These are phyloP conservation scores for Cercospora sp. DNA, from an alignment of 2,329 filamentous ascomycete genomes.

Conservation along the genomic window DNA sequence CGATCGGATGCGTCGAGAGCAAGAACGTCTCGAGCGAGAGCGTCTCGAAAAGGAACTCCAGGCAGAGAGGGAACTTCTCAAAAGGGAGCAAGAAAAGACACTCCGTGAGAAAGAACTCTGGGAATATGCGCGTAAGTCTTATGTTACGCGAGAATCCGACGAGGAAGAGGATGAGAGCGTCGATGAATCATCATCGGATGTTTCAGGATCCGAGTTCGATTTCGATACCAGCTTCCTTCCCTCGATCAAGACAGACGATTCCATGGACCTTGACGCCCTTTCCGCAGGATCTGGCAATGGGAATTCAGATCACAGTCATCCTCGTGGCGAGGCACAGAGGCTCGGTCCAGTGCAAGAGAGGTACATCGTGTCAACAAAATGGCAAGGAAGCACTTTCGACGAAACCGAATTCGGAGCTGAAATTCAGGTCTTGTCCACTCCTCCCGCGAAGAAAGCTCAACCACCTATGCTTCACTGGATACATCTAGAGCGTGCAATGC, in stretches of 20 bases:
- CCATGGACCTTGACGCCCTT: neutral
- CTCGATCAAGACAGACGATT: neutral
- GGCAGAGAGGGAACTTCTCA: neutral
- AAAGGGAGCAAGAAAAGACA: neutral
- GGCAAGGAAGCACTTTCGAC: slow-evolving; percentile 16
- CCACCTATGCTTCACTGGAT: slow-evolving; percentile 15
- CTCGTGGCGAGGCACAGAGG: neutral
- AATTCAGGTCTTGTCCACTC: slow-evolving; percentile 6
- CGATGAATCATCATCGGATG: neutral
- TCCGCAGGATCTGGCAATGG: neutral
- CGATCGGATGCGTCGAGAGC: neutral
- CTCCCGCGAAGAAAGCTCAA: neutral
- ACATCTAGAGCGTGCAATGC: slow-evolving; percentile 18
- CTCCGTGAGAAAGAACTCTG: neutral
- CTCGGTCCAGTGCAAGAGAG: neutral
- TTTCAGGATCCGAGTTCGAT: neutral
- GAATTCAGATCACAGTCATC: neutral
- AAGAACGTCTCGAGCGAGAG: neutral
- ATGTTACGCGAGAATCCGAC: neutral
- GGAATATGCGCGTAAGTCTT: neutral
- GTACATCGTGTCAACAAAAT: slow-evolving; percentile 7
- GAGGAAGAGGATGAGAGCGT: neutral
- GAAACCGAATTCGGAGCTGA: slow-evolving; percentile 10
- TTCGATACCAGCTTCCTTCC: slow-evolving; percentile 10
- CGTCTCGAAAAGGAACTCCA: neutral